Evolutionary conservation across 2,329 filamentous ascomycete genomes (phyloP).

Genomic region (Ceratocystis eucalypticola): DNA sequence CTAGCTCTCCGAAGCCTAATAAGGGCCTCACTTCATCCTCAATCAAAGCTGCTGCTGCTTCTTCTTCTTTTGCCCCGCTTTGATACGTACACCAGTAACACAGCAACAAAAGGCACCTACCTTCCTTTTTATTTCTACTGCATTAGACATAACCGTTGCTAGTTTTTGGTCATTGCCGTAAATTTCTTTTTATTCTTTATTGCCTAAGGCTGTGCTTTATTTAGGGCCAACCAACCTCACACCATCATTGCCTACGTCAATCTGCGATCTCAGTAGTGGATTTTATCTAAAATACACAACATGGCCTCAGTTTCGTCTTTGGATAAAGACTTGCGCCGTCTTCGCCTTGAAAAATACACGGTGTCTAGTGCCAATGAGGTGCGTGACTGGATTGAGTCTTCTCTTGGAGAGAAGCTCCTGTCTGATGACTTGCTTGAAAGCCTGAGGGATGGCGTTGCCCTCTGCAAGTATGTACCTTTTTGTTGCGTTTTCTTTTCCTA

Average conservation of each 20-base stretch:
- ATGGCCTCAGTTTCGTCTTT: constrained; percentile 93
- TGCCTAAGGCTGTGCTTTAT: too few relatives aligned
- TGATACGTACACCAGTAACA: neutral
- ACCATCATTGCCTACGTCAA: neutral
- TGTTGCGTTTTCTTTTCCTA: neutral
- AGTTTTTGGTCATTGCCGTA: too few relatives aligned
- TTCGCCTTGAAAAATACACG: constrained; percentile 89
- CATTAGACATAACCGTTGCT: too few relatives aligned
- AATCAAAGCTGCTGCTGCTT: neutral
- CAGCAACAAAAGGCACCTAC: neutral
- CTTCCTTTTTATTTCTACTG: too few relatives aligned
- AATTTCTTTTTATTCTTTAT: too few relatives aligned
- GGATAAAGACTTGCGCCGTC: constrained; percentile 85
- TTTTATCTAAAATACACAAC: constrained; percentile 15
- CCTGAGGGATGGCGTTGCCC: constrained; percentile 77
- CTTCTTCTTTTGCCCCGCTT: constrained; percentile 9
- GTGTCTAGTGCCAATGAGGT: constrained; percentile 78
- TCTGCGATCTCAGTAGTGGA: too few relatives aligned
- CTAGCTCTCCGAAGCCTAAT: neutral
- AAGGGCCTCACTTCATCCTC: neutral
- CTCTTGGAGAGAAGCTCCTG: constrained; percentile 59
- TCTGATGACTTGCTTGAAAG: constrained; percentile 67
- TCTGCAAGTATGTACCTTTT: constrained; percentile 62
- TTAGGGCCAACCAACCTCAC: too few relatives aligned
- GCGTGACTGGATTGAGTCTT: constrained; percentile 70